Evolutionary conservation across 805 yeast species (phyloP).

Genomic region (Candida tammaniensis): DNA sequence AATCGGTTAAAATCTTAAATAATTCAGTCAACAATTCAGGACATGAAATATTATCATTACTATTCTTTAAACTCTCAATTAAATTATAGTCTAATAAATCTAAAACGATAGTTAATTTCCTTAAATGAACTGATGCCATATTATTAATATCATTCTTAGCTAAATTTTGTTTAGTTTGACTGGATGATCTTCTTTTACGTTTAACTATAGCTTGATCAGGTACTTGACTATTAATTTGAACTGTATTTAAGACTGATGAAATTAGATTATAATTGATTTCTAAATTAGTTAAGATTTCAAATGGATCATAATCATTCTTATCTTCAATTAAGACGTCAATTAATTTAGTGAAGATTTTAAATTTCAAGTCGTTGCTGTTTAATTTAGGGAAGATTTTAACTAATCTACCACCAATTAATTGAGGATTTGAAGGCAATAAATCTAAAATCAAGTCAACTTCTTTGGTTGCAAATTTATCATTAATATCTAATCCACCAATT

Average conservation of each 20-base stretch:
- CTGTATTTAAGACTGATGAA: conserved; percentile 55
- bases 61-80: conserved; percentile 23
- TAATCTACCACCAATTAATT: conserved; percentile 50
- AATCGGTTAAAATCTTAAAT: conserved; percentile 65
- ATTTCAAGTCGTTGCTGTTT: conserved; percentile 52
- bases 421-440: conserved; percentile 35
- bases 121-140: conserved; percentile 75
- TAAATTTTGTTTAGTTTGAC: conserved; percentile 72
- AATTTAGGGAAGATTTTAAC: conserved; percentile 54
- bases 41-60: conserved; percentile 24
- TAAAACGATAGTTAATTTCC: conserved; percentile 71
- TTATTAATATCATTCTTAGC: conserved; percentile 66
- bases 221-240: conserved; percentile 49
- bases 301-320: conserved; percentile 28
- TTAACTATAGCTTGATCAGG: conserved; percentile 58
- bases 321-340: conserved; percentile 46
- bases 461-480: conserved; percentile 49
- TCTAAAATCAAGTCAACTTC: conserved; percentile 64
- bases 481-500: conserved; percentile 44
- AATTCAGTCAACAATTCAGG: conserved; percentile 49
- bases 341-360: conserved; percentile 46
- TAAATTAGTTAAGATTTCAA: conserved; percentile 51
- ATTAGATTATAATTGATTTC: conserved; percentile 56
- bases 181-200: conserved; percentile 79
- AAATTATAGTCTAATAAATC: conserved; percentile 68